These are phyloP conservation scores for Botrytis tulipae DNA, from an alignment of 2,329 filamentous ascomycete species.

Conservation along the genomic window DNA sequence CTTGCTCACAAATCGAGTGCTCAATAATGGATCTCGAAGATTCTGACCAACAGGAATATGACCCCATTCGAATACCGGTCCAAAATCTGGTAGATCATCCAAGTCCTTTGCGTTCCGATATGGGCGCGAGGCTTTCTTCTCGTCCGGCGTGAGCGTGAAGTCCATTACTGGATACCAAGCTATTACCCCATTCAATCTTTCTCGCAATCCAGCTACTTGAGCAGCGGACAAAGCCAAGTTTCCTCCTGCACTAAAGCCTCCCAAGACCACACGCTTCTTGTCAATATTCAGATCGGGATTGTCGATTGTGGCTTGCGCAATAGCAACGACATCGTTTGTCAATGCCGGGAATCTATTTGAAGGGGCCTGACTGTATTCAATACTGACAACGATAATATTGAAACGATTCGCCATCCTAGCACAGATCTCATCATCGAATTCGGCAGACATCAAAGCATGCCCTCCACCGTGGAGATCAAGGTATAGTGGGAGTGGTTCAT, in stretches of 20 bases:
- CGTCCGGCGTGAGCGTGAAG: constrained; percentile 38
- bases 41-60: constrained; percentile 32
- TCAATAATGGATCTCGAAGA: constrained; percentile 31
- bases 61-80: constrained; percentile 30
- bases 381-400: constrained; percentile 46
- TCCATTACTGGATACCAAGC: constrained; percentile 48
- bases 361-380: constrained; percentile 52
- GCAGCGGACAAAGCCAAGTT: constrained; percentile 47
- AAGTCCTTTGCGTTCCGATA: constrained; percentile 35
- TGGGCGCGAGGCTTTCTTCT: constrained; percentile 37
- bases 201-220: constrained; percentile 42
- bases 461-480: constrained; percentile 54
- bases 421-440: constrained; percentile 50
- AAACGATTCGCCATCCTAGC: constrained; percentile 43
- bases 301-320: constrained; percentile 44
- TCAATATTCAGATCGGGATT: constrained; percentile 50
- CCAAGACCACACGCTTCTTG: constrained; percentile 42
- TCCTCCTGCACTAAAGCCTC: constrained; percentile 52
- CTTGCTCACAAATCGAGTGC: constrained; percentile 27
- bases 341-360: constrained; percentile 45
- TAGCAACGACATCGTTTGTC: constrained; percentile 47
- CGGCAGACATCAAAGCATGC: constrained; percentile 46
- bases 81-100: constrained; percentile 26
- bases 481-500: constrained; percentile 43
- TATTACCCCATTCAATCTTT: constrained; percentile 41